Conservation (phyloP, 805 yeast genomes). For the Saturnispora sanitii region DNA sequence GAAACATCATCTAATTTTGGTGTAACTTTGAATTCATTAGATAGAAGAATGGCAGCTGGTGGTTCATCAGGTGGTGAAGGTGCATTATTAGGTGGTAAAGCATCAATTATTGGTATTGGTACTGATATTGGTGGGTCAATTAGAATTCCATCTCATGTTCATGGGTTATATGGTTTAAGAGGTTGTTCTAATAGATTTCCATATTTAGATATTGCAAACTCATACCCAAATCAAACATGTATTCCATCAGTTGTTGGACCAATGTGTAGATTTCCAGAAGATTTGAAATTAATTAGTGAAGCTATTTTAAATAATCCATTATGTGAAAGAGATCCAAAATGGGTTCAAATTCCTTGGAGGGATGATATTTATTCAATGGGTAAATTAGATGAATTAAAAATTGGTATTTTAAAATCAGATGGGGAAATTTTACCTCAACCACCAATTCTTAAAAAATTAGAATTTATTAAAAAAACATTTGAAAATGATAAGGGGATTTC, state of each 20-base stretch:
- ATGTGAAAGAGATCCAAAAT: slow-evolving; percentile 41
- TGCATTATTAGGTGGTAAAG: slow-evolving; percentile 24
- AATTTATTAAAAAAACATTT: too few relatives aligned
- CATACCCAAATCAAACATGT: slow-evolving; percentile 26
- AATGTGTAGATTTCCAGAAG: slow-evolving; percentile 23
- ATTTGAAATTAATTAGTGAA: slow-evolving; percentile 30
- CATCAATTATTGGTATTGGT: slow-evolving; percentile 30
- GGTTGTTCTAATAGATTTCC: slow-evolving; percentile 30
- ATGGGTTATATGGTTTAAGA: slow-evolving; percentile 28
- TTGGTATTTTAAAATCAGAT: slow-evolving; percentile 33
- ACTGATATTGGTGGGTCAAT: slow-evolving; percentile 34
- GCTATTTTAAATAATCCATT: slow-evolving; percentile 32
- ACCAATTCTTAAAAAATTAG: slow-evolving; percentile 39
- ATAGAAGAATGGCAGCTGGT: slow-evolving; percentile 30
- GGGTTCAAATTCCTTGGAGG: slow-evolving; percentile 44
- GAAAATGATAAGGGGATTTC: too few relatives aligned
- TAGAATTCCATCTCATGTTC: slow-evolving; percentile 26
- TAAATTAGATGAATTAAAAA: slow-evolving; percentile 28
- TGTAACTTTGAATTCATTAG: slow-evolving; percentile 29
- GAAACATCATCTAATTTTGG: slow-evolving; percentile 34
- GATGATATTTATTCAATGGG: slow-evolving; percentile 7
- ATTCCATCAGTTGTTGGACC: slow-evolving; percentile 31
- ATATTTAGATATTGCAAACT: slow-evolving; percentile 23
- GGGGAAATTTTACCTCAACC: slow-evolving; percentile 42
- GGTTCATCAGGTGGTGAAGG: slow-evolving; percentile 43